Conservation (phyloP, 2,329 filamentous ascomycete genomes). For the Nemania abortiva region DNA sequence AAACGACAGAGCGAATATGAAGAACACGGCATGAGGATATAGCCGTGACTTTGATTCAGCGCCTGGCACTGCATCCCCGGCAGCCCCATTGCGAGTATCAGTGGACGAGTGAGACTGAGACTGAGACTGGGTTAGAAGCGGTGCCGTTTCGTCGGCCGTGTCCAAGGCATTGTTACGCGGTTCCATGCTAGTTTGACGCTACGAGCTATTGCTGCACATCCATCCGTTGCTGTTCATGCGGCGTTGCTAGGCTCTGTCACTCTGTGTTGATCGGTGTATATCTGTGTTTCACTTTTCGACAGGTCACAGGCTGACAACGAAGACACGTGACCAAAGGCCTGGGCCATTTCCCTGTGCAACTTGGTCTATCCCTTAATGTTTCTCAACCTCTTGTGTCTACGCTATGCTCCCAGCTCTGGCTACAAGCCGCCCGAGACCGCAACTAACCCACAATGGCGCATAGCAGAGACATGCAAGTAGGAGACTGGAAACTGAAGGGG, state of each 20-base stretch:
- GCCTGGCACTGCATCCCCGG: background rate
- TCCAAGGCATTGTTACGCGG: background rate
- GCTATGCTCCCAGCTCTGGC: too few relatives aligned
- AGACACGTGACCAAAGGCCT: too few relatives aligned
- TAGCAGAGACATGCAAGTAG: constrained; percentile 1
- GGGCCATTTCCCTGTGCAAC: too few relatives aligned
- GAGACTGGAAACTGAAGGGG: constrained; percentile 1
- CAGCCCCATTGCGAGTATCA: background rate
- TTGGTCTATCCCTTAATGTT: too few relatives aligned
- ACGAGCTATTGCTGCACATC: background rate
- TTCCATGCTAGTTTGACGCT: background rate
- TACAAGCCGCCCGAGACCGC: too few relatives aligned
- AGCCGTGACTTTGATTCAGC: background rate
- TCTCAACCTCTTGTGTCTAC: too few relatives aligned
- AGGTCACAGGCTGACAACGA: too few relatives aligned
- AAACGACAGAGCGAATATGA: constrained; percentile 13
- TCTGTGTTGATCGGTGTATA: too few relatives aligned
- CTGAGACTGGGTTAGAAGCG: background rate
- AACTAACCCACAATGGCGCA: background rate
- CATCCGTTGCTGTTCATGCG: background rate
- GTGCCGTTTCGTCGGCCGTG: constrained; percentile 2
- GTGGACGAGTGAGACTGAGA: background rate
- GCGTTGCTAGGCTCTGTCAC: too few relatives aligned
- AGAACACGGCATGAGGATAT: constrained; percentile 7
- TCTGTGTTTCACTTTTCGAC: too few relatives aligned